Percentiles rank a stretch among this genome's conserved stretches.
These are phyloP conservation scores for Starmerella gropengiesseri DNA, from an alignment of 805 yeast species.

Conservation along the genomic window DNA sequence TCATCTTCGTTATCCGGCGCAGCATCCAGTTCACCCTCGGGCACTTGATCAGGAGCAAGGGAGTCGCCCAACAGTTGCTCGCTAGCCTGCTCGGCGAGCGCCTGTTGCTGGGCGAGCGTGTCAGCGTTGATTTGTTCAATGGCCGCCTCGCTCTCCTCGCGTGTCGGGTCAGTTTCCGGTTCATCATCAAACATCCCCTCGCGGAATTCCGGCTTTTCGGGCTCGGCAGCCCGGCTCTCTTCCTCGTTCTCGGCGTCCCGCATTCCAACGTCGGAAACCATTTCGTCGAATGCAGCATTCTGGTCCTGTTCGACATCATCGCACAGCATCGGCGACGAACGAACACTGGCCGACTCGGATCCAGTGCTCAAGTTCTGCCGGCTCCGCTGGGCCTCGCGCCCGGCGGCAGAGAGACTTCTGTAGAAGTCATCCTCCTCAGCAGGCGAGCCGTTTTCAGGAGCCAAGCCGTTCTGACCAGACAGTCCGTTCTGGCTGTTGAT, in stretches of 20 bases:
- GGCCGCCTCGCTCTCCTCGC: background rate
- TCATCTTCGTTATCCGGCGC: constrained; percentile 4
- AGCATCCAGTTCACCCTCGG: background rate
- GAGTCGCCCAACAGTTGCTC: too few species aligned
- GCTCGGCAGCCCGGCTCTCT: background rate
- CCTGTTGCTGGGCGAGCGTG: background rate
- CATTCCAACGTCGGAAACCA: background rate
- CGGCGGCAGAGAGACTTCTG: background rate
- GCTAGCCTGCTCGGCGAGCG: background rate
- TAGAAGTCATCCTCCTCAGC: constrained; percentile 10
- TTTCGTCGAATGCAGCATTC: background rate
- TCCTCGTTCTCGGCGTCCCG: background rate
- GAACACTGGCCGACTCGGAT: background rate
- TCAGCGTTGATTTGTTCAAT: background rate
- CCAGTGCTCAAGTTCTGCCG: background rate
- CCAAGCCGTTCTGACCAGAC: too few species aligned
- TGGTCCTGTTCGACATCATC: constrained; percentile 1
- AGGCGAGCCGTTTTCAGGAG: too few species aligned
- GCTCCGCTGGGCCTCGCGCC: constrained; percentile 1
- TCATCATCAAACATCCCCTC: background rate
- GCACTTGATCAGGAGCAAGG: background rate
- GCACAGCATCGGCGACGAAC: too few species aligned
- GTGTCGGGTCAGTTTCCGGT: too few species aligned
- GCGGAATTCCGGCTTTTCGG: background rate
- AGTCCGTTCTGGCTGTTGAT: too few species aligned